These are phyloP conservation scores for Acanthamoeba triangularis DNA, from an alignment of 208 protist species.

Conservation along the genomic window DNA sequence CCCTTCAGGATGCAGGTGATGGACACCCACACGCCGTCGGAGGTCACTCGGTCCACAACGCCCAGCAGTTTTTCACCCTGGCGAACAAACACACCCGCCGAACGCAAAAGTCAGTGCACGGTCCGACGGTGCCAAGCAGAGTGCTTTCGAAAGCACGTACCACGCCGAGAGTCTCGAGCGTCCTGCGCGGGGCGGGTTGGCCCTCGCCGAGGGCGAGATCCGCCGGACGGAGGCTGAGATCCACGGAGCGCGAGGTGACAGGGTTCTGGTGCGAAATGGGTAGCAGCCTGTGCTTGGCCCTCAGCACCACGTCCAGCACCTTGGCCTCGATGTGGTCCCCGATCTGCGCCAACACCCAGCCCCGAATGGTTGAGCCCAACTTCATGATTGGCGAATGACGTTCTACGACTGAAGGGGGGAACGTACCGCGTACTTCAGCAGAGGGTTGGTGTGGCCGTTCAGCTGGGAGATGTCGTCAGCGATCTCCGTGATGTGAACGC, in stretches of 20 bases:
- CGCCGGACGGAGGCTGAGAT: constrained; percentile 47
- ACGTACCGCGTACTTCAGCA: constrained; percentile 2
- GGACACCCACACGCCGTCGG: constrained; percentile 68
- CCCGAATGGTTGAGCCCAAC: not conserved
- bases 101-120: no score
- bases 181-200: not conserved
- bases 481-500: constrained; percentile 70
- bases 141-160: not conserved
- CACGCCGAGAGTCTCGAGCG: constrained; percentile 29
- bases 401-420: not conserved
- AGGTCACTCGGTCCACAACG: constrained; percentile 37
- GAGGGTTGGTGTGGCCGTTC: constrained; percentile 16
- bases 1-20: constrained; percentile 58
- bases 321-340: constrained; percentile 43
- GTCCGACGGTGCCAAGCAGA: not conserved
- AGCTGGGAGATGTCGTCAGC: constrained; percentile 67
- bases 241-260: constrained; percentile 17
- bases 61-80: constrained; percentile 72
- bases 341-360: constrained; percentile 6
- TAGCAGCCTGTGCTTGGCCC: constrained; percentile 58
- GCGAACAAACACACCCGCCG: no score
- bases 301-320: constrained; percentile 59
- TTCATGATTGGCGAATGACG: not conserved
- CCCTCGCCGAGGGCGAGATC: constrained; percentile 31
- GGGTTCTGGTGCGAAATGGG: constrained; percentile 77